These are phyloP conservation scores for Leishmania major DNA, from an alignment of 208 protist species.

Conservation along the genomic window DNA sequence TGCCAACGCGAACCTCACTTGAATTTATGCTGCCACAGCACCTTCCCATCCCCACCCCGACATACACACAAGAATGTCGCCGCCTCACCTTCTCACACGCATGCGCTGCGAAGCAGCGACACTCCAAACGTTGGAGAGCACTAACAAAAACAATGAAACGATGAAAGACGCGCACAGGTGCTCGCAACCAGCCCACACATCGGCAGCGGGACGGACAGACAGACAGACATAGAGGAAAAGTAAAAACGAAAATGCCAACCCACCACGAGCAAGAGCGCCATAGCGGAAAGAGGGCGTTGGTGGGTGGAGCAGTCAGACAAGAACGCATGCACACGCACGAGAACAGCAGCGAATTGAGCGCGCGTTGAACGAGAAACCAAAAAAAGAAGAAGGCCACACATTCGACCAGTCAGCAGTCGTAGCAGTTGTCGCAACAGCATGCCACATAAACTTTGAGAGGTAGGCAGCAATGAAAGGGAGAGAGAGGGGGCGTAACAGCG, in stretches of 20 bases:
- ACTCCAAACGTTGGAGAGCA: background rate
- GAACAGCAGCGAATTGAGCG: background rate
- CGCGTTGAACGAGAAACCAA: background rate
- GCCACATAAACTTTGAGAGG: background rate
- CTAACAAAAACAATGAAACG: background rate
- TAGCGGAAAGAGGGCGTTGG: too few relatives aligned
- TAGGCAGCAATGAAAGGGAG: background rate
- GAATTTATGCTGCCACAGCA: background rate
- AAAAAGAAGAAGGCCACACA: background rate
- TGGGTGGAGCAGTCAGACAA: too few relatives aligned
- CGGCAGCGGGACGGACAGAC: background rate
- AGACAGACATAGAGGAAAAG: background rate
- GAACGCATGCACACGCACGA: background rate
- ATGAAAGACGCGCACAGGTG: background rate
- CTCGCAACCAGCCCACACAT: background rate
- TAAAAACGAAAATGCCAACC: background rate
- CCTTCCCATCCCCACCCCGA: background rate
- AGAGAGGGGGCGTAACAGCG: background rate
- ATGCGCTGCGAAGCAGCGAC: background rate
- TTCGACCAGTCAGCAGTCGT: background rate
- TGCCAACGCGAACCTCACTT: background rate
- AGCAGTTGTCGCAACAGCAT: background rate
- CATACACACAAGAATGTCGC: background rate
- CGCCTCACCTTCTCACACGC: too few relatives aligned
- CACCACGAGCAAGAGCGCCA: background rate